Evolutionary conservation across 208 protist species (phyloP), one percentile per base, ranked within the genome.

Genomic region (Leishmania gerbilli): DNA sequence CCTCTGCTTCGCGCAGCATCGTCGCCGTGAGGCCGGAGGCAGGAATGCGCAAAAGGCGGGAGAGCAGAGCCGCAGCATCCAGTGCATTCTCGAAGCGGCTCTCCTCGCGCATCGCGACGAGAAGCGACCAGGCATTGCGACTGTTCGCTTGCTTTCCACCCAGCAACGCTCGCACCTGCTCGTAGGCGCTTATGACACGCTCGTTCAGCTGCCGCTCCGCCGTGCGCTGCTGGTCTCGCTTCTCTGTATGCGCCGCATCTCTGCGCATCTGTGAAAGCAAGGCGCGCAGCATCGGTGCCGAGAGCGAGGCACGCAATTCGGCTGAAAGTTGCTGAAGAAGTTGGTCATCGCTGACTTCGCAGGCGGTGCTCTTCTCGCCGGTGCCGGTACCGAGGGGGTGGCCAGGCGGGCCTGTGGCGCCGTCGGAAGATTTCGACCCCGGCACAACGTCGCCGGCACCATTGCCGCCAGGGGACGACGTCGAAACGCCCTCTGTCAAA

Each of bases 231-330:
- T 90, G 82, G 72, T 92, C 89, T 37, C 76, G 82, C 56, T 75
- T 76, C 19, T 94, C 90, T 1, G 85, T 78, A 7, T 88, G 86
- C 0, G 87, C 68, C 19, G 79, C 86, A 19, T 96, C 92, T 40
- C 84, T 78, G 55, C 87, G 84, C 90, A 96, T 95, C 76, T 95
- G 88, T 24, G 51, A 77, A n/a, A 98, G 65, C 1, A 98, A 86
- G 11, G 64, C 82, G 15, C 71, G 81, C 75, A 96, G 84, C 79
- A 91, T 95, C 27, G 80, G 34, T 8, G 67, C 71, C 0, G 95
- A 96, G 2, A 98, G 86, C 2, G 89, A 91, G 24, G 81, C 75
- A 8, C 91, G 87, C 53, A 98, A 88, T 58, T 96, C 90, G 4
- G 80, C 77, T 31, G 95, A 98, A 27, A 98, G 67, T 67, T 89